Evolutionary conservation across 805 yeast species (phyloP).

Genomic region (Spathaspora girioi): DNA sequence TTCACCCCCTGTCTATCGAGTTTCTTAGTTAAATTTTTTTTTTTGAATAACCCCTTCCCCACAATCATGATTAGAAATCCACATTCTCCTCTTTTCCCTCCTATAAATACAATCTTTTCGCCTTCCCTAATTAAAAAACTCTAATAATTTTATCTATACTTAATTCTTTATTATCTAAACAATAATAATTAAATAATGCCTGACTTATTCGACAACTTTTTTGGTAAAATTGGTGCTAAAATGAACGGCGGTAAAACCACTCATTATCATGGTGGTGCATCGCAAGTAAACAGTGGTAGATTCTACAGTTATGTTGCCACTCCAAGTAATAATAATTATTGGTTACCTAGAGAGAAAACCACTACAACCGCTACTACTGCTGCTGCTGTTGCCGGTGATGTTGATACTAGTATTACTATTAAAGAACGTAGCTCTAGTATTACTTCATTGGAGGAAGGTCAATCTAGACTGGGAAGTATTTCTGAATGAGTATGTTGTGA

Average conservation of each 20-base stretch:
- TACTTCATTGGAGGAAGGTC: conserved; percentile 1
- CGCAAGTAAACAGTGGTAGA: conserved; percentile 35
- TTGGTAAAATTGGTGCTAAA: conserved; percentile 26
- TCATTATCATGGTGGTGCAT: conserved; percentile 25
- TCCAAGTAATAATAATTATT: conserved; percentile 35
- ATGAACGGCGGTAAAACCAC: conserved; percentile 33
- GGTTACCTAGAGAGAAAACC: conserved; percentile 25
- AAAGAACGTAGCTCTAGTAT: conserved; percentile 3
- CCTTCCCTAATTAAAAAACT: not conserved
- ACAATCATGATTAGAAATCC: not conserved
- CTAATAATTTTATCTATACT: not conserved
- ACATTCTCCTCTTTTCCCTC: not conserved
- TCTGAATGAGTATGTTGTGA: not conserved
- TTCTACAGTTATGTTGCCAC: conserved; percentile 34
- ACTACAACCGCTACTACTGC: not conserved
- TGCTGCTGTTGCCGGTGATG: not conserved
- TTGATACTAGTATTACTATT: not conserved
- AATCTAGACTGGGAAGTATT: conserved; percentile 17
- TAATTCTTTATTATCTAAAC: not conserved
- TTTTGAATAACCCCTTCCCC: not conserved
- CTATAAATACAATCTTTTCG: not conserved
- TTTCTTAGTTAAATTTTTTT: not conserved
- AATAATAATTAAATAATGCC: conserved; percentile 14
- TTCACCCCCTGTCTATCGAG: not conserved
- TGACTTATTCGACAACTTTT: conserved; percentile 39